Evolutionary conservation across 176 grass and related monocot species (phyloP).

Genomic region (Areca catechu): DNA sequence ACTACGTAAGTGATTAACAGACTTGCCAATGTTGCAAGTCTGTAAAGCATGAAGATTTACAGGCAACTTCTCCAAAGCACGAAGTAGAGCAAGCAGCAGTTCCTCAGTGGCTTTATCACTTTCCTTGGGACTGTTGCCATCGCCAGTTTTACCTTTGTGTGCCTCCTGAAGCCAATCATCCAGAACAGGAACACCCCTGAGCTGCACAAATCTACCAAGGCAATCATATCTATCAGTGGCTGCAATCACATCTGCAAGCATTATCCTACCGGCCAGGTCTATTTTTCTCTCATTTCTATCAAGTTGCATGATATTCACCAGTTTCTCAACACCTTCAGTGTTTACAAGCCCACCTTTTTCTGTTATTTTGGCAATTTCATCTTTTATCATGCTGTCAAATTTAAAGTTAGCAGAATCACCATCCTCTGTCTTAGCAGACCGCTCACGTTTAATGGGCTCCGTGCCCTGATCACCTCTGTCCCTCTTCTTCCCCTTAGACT

Average conservation of each 20-base stretch:
- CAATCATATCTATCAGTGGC: slow-evolving; percentile 12
- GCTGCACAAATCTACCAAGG: slow-evolving; percentile 19
- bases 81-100: slow-evolving; percentile 12
- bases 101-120: slow-evolving; percentile 15
- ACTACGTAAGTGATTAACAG: slow-evolving; percentile 18
- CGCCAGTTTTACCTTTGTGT: slow-evolving; percentile 14
- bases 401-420: slow-evolving; percentile 1
- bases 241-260: slow-evolving; percentile 12
- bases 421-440: slow-evolving; percentile 5
- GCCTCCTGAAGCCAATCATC: slow-evolving; percentile 32
- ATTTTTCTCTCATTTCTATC: slow-evolving; percentile 7
- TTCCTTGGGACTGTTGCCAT: slow-evolving; percentile 8
- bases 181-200: slow-evolving; percentile 15
- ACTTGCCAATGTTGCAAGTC: slow-evolving; percentile 24
- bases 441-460: slow-evolving; percentile 11
- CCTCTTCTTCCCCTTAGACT: slow-evolving; percentile 19
- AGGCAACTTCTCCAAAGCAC: slow-evolving; percentile 20
- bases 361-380: slow-evolving; percentile 9
- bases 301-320: slow-evolving; percentile 2
- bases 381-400: slow-evolving; percentile 1
- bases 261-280: background rate
- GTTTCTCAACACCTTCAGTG: slow-evolving; percentile 6
- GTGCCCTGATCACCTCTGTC: slow-evolving; percentile 11
- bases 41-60: slow-evolving; percentile 17
- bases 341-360: slow-evolving; percentile 8